phyloP scores from a whole-genome alignment of 257 asterid genomes.

The Fraxinus americana region DNA sequence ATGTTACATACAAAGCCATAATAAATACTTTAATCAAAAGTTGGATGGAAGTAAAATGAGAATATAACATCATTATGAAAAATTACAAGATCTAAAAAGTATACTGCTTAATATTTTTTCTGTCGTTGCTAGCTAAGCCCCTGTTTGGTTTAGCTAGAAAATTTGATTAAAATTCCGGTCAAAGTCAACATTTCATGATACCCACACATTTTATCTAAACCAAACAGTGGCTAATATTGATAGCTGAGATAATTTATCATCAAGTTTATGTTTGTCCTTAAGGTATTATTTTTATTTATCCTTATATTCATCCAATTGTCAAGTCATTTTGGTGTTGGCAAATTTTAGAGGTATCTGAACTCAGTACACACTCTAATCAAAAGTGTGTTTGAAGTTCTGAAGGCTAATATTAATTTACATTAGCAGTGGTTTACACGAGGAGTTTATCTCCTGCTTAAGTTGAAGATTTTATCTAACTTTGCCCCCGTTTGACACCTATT shows the following conservation, averaged over 20 bases:
- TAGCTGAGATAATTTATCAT: background rate
- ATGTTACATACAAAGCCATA: background rate
- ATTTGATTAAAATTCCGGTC: no score
- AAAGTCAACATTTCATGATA: no score
- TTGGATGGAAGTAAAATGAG: background rate
- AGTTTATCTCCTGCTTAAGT: background rate
- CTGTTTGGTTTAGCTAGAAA: no score
- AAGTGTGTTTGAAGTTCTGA: background rate
- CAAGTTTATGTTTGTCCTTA: background rate
- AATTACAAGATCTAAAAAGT: background rate
- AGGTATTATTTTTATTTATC: background rate
- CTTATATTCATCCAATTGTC: background rate
- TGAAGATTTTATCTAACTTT: background rate
- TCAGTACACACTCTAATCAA: background rate
- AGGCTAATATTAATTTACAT: background rate
- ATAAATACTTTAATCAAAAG: background rate
- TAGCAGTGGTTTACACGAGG: background rate
- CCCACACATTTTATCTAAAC: no score
- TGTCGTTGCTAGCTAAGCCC: background rate
- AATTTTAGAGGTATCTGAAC: background rate
- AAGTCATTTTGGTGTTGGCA: background rate
- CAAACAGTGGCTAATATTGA: no score
- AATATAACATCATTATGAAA: background rate
- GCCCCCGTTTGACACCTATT: no score
- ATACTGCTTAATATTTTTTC: background rate